phyloP scores from a whole-genome alignment of 1,284 basidiomycete species.

The Violaceomyces palustris region DNA sequence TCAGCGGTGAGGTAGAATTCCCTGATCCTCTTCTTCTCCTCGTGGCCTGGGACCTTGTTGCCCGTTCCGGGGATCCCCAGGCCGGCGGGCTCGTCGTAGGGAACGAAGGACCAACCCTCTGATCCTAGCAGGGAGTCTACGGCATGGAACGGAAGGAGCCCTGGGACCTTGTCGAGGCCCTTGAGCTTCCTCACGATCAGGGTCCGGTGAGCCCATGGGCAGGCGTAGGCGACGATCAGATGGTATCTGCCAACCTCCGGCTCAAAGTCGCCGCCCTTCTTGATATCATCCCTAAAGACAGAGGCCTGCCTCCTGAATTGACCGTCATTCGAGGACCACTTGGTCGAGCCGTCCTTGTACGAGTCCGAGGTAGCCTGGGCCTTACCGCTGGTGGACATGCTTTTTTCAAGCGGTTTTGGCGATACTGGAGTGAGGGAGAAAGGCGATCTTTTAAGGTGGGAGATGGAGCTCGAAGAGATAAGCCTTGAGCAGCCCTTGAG shows the following conservation, averaged over 20 bases:
- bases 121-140: constrained; percentile 82
- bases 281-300: constrained; percentile 68
- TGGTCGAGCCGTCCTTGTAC: constrained; percentile 31
- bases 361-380: too few relatives aligned
- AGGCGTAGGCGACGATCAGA: constrained; percentile 46
- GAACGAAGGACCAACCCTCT: constrained; percentile 81
- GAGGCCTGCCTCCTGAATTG: constrained; percentile 72
- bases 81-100: constrained; percentile 28
- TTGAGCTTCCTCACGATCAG: constrained; percentile 86
- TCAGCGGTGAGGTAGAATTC: constrained; percentile 79
- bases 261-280: constrained; percentile 67
- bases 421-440: too few relatives aligned
- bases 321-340: constrained; percentile 62
- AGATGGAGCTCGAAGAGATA: too few relatives aligned
- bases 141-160: constrained; percentile 56
- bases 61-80: constrained; percentile 38
- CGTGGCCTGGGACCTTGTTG: constrained; percentile 42
- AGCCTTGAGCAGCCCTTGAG: too few relatives aligned
- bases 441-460: too few relatives aligned
- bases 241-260: constrained; percentile 69
- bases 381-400: too few relatives aligned
- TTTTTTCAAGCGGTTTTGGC: too few relatives aligned
- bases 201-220: constrained; percentile 85
- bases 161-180: constrained; percentile 76
- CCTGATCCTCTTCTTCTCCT: constrained; percentile 64